phyloP scores from a whole-genome alignment of 805 yeast genomes.

The Candida manassasensis region DNA sequence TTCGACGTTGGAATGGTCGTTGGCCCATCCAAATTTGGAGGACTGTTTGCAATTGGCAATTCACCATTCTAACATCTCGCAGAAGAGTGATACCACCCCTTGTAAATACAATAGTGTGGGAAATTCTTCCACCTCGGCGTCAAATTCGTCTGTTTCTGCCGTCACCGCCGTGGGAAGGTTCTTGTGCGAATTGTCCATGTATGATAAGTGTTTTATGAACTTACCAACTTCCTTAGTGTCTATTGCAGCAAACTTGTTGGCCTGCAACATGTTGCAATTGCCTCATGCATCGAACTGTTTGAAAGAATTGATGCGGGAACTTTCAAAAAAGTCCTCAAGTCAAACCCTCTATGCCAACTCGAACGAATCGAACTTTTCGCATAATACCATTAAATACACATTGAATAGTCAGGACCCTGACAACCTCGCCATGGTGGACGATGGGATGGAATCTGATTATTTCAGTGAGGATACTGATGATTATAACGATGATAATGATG shows the following conservation, averaged over 20 bases:
- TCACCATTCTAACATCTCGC: slow-evolving; percentile 11
- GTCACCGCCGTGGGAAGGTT: slow-evolving; percentile 51
- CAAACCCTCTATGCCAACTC: not conserved
- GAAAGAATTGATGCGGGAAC: slow-evolving; percentile 15
- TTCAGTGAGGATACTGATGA: slow-evolving; percentile 5
- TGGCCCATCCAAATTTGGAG: slow-evolving; percentile 47
- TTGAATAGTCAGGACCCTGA: not conserved
- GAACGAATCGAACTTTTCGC: not conserved
- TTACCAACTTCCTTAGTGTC: slow-evolving; percentile 45
- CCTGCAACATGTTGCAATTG: slow-evolving; percentile 50
- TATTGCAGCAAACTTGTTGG: slow-evolving; percentile 45
- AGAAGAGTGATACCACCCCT: slow-evolving; percentile 18
- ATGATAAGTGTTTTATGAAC: slow-evolving; percentile 44
- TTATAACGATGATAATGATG: slow-evolving; percentile 11
- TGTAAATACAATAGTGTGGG: slow-evolving; percentile 16
- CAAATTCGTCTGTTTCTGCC: slow-evolving; percentile 40
- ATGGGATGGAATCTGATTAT: slow-evolving; percentile 2
- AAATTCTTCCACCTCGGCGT: slow-evolving; percentile 7
- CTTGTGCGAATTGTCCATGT: slow-evolving; percentile 50
- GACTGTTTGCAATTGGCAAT: slow-evolving; percentile 47
- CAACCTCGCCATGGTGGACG: slow-evolving; percentile 1
- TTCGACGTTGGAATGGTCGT: slow-evolving; percentile 52
- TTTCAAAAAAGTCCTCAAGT: not conserved
- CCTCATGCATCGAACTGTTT: slow-evolving; percentile 39
- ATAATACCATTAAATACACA: not conserved